Evolutionary conservation across 306 rosid species (phyloP), one percentile per base, ranked within the genome.

Genomic region (Cucumis cinereus): DNA sequence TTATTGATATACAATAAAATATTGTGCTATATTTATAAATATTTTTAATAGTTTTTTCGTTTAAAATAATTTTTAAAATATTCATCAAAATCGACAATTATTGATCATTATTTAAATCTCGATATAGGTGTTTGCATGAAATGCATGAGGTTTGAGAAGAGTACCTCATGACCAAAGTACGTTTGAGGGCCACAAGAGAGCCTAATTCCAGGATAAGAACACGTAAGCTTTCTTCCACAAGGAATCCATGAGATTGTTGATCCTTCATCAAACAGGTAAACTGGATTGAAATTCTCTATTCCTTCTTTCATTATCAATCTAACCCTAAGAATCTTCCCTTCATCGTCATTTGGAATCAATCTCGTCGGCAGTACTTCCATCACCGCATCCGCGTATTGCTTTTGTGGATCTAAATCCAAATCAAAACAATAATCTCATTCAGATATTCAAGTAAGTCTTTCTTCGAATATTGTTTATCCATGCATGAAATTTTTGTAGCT

Each of bases 181-280:
- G 83, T 11, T 40, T 92, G 91, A 17, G 99, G 99, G 74, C 96
- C 91, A 64, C 90, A 94, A 81, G 77, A 74, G 58, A 94, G 89
- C 45, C 89, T 92, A 89, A 94, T 94, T 78, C 99, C 97, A 69
- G 99, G 98, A 78, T 90, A 94, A 22, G 98, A 94, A 89, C 98
- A 94, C 45, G 97, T 91, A 53, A 94, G 98, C 83, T 94, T 94
- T 77, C 98, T 91, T 57, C 98, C 98, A 76, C 98, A 94, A 3
- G 98, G 98, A 56, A 94, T 91, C 98, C 98, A 94, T 2, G 96
- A 87, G 75, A 94, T 81, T 70, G 98, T 86, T 0, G 98, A 94
- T 73, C 98, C 97, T 6, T 94, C 97, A 79, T 94, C 98, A 76
- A 94, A 91, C 85, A 94, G 86, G 89, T 94, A 94, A 80, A 91